These are phyloP conservation scores for Ambrosiella cleistominuta DNA, from an alignment of 2,329 filamentous ascomycete species.

Conservation along the genomic window DNA sequence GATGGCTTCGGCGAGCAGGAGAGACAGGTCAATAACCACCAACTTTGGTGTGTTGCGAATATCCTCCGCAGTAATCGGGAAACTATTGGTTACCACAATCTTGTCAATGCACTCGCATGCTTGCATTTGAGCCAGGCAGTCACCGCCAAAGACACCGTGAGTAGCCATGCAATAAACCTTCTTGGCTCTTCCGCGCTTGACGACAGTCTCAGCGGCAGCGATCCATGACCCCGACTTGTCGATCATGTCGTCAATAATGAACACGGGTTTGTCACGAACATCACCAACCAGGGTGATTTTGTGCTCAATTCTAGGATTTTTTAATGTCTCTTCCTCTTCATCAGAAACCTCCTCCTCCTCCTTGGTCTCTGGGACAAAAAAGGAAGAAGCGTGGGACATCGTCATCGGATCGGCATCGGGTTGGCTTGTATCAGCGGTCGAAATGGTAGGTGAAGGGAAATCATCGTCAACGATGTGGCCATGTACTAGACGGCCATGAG, in stretches of 20 bases:
- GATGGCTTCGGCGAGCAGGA: slow-evolving; percentile 78
- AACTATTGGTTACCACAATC: slow-evolving; percentile 93
- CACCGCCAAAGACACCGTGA: slow-evolving; percentile 81
- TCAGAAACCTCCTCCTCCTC: slow-evolving; percentile 73
- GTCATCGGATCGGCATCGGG: slow-evolving; percentile 67
- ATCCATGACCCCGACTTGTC: slow-evolving; percentile 96
- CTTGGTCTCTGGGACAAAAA: slow-evolving; percentile 51
- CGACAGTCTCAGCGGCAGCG: slow-evolving; percentile 86
- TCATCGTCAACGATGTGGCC: slow-evolving; percentile 93
- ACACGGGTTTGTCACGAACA: slow-evolving; percentile 70
- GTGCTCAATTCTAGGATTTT: slow-evolving; percentile 67
- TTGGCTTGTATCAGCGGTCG: slow-evolving; percentile 46
- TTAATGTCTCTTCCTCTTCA: slow-evolving; percentile 81
- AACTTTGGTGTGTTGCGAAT: slow-evolving; percentile 60
- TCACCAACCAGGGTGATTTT: slow-evolving; percentile 97
- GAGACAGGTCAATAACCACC: slow-evolving; percentile 74
- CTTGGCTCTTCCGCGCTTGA: slow-evolving; percentile 78
- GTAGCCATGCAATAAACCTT: slow-evolving; percentile 97
- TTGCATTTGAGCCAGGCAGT: slow-evolving; percentile 78
- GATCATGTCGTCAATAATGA: slow-evolving; percentile 98
- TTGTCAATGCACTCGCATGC: slow-evolving; percentile 83
- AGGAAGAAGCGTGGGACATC: slow-evolving; percentile 61
- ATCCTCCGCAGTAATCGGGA: slow-evolving; percentile 68
- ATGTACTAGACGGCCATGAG: slow-evolving; percentile 76
- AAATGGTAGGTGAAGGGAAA: slow-evolving; percentile 61